Evolutionary conservation across 306 rosid species (phyloP).

Genomic region (Medicago lupulina): DNA sequence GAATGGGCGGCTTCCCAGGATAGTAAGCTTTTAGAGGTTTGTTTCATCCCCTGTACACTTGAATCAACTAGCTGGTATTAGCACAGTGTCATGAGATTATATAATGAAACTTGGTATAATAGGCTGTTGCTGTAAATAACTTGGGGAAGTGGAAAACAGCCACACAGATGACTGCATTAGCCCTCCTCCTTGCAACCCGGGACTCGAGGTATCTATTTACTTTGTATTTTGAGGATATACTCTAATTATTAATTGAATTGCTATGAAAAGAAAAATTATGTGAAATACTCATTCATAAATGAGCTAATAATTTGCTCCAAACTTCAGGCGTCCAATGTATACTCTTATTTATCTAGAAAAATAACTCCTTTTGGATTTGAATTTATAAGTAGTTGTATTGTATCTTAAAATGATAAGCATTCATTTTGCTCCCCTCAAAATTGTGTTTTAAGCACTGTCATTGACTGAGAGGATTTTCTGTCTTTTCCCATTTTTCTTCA

Average conservation of each 20-base stretch:
- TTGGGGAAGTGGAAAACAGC: conserved; percentile 99
- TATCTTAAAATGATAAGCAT: conserved; percentile 3
- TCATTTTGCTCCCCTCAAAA: conserved; percentile 22
- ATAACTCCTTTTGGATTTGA: background rate
- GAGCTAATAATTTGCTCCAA: background rate
- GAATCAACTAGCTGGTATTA: conserved; percentile 26
- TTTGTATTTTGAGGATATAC: conserved; percentile 28
- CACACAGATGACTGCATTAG: conserved; percentile 87
- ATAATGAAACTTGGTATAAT: conserved; percentile 15
- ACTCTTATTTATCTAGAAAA: background rate
- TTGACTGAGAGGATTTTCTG: conserved; percentile 9
- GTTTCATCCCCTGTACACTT: conserved; percentile 42
- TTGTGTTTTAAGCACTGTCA: conserved; percentile 11
- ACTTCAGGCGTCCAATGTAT: background rate
- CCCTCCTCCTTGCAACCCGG: conserved; percentile 88
- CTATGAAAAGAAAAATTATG: conserved; percentile 3
- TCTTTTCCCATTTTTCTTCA: conserved; percentile 43
- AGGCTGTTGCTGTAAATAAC: conserved; percentile 99
- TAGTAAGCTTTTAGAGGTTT: conserved; percentile 86
- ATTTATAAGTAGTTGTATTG: conserved; percentile 10
- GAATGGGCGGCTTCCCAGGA: conserved; percentile 99
- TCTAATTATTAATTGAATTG: conserved; percentile 20
- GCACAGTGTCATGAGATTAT: conserved; percentile 10
- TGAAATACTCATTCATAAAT: background rate
- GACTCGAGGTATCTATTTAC: conserved; percentile 70